These are phyloP conservation scores for Solanum paucissectum DNA, from an alignment of 257 asterid genomes.

Conservation along the genomic window DNA sequence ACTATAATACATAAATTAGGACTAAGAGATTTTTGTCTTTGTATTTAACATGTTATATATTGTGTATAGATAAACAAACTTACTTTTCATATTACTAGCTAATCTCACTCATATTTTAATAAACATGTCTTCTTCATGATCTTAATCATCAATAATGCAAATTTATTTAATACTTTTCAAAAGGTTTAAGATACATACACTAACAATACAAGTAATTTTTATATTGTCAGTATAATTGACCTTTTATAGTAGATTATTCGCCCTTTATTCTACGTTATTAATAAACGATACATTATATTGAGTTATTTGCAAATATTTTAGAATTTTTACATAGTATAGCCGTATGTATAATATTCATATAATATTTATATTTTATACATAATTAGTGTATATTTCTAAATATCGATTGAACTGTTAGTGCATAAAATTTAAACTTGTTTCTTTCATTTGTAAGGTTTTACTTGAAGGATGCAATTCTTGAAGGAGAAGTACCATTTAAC, in stretches of 20 bases:
- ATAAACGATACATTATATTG: too few species aligned
- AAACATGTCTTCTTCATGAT: background rate
- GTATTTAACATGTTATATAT: background rate
- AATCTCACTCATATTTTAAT: background rate
- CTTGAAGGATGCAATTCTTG: conserved; percentile 6
- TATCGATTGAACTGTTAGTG: background rate
- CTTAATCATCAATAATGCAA: background rate
- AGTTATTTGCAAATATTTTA: background rate
- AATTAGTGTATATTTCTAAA: background rate
- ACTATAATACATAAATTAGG: too few species aligned
- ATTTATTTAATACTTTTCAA: too few species aligned
- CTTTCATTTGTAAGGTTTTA: background rate
- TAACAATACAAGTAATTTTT: too few species aligned
- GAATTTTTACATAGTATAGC: too few species aligned
- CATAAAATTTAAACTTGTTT: background rate
- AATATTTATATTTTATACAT: background rate
- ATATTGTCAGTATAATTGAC: too few species aligned
- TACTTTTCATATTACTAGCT: background rate
- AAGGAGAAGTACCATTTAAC: conserved; percentile 8
- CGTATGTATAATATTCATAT: background rate
- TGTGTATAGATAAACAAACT: background rate
- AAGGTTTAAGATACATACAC: too few species aligned
- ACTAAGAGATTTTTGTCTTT: background rate
- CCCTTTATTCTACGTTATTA: too few species aligned
- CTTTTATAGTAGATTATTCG: too few species aligned